These are phyloP conservation scores for Capsella bursapastoris DNA, from an alignment of 345 rosid species.

Conservation along the genomic window DNA sequence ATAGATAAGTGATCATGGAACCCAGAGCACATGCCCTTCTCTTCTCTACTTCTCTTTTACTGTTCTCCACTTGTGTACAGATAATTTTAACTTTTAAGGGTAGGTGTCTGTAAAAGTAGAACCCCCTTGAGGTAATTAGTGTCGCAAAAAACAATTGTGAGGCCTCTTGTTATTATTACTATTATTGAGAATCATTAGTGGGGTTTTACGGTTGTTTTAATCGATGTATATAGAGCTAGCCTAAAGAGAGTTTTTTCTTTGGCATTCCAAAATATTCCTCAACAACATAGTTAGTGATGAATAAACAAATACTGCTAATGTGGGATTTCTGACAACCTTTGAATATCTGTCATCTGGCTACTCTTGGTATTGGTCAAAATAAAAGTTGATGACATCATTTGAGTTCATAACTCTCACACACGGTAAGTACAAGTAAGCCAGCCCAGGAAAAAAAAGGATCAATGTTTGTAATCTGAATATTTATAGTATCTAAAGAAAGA, in stretches of 20 bases:
- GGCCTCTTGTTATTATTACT: not conserved
- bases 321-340: constrained; percentile 36
- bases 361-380: constrained; percentile 26
- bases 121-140: not conserved
- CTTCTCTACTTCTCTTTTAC: constrained; percentile 6
- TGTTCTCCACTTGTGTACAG: not conserved
- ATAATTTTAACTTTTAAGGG: not conserved
- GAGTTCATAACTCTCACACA: not conserved
- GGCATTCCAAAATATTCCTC: constrained; percentile 16
- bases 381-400: constrained; percentile 15
- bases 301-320: constrained; percentile 20
- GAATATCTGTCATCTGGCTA: constrained; percentile 37
- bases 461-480: not conserved
- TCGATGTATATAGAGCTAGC: not conserved
- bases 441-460: not conserved
- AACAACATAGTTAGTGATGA: not conserved
- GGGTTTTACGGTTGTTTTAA: not conserved
- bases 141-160: not conserved
- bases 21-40: constrained; percentile 36
- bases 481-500: too few species aligned
- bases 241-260: not conserved
- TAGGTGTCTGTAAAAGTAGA: constrained; percentile 22
- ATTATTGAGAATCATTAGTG: not conserved
- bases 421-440: not conserved
- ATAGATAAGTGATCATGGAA: constrained; percentile 17